Percentiles rank a stretch among this genome's conserved stretches.
phyloP scores from a whole-genome alignment of 108 stramenopile species.

The Nannochloropsis gaditana region DNA sequence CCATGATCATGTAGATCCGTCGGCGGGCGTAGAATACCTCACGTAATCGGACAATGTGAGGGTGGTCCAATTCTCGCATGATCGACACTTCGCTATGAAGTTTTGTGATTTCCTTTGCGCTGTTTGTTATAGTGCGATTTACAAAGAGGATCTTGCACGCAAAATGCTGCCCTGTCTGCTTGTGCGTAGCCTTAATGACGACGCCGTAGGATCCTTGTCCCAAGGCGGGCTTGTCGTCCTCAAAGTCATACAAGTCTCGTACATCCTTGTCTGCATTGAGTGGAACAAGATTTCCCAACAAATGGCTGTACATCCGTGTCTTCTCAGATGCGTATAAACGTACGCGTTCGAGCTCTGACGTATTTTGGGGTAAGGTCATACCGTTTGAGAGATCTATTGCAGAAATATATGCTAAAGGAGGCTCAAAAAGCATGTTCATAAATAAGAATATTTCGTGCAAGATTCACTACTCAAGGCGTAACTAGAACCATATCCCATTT shows the following conservation, averaged over 20 bases:
- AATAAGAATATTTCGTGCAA: too few relatives aligned
- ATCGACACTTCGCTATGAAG: slow-evolving; percentile 40
- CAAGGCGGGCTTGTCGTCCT: slow-evolving; percentile 23
- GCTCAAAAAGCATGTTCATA: too few relatives aligned
- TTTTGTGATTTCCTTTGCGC: slow-evolving; percentile 35
- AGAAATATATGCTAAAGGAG: too few relatives aligned
- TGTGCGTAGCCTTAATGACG: slow-evolving; percentile 34
- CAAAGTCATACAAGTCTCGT: neutral
- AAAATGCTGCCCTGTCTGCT: slow-evolving; percentile 30
- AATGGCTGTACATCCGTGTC: neutral
- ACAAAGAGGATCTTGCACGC: slow-evolving; percentile 40
- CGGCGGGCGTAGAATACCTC: slow-evolving; percentile 48
- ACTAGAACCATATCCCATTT: neutral
- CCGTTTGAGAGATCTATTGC: too few relatives aligned
- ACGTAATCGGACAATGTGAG: slow-evolving; percentile 53
- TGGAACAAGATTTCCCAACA: neutral
- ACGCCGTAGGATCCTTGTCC: slow-evolving; percentile 38
- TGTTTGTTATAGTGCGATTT: slow-evolving; percentile 26
- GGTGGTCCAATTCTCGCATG: slow-evolving; percentile 46
- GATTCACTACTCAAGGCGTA: too few relatives aligned
- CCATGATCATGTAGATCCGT: slow-evolving; percentile 53
- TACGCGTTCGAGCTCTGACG: slow-evolving; percentile 19
- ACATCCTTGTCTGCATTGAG: neutral
- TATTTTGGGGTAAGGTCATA: too few relatives aligned
- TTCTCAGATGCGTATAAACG: neutral